Conservation (phyloP, 78 protist genomes). For the Protostelium mycophagum region DNA sequence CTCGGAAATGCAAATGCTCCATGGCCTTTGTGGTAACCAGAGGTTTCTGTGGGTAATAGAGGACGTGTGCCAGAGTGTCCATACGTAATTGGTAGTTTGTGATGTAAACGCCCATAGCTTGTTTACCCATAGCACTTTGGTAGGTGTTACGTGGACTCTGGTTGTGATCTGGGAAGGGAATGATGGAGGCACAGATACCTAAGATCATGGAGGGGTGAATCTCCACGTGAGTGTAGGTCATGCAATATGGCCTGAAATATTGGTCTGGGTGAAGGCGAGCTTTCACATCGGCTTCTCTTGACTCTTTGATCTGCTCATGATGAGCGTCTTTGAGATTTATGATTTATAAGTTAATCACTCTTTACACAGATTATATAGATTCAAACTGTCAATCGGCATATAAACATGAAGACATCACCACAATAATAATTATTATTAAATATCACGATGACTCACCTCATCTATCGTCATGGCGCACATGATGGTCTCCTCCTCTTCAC, state of each 20-base stretch:
- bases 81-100: constrained; percentile 94
- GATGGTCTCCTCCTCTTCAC: constrained; percentile 94
- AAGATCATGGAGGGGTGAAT: constrained; percentile 99
- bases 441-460: too few relatives aligned
- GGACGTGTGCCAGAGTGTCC: constrained; percentile 98
- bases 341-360: too few relatives aligned
- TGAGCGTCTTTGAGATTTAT: too few relatives aligned
- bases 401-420: too few relatives aligned
- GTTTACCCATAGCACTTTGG: constrained; percentile 99
- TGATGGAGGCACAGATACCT: constrained; percentile 98
- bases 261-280: background rate
- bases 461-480: constrained; percentile 82
- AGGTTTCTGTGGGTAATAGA: constrained; percentile 99
- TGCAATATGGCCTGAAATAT: constrained; percentile 3
- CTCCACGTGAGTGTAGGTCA: constrained; percentile 97
- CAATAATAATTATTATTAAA: too few relatives aligned
- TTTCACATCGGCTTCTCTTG: background rate
- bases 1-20: constrained; percentile 91
- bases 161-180: constrained; percentile 99
- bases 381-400: too few relatives aligned
- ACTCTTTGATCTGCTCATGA: background rate
- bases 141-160: constrained; percentile 99
- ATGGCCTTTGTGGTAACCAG: constrained; percentile 94
- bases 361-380: too few relatives aligned
- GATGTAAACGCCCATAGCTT: constrained; percentile 96